Percentiles rank a stretch among this genome's conserved stretches.
Conservation (phyloP, 1,284 basidiomycete genomes). For the Anthracocystis walkeri region DNA sequence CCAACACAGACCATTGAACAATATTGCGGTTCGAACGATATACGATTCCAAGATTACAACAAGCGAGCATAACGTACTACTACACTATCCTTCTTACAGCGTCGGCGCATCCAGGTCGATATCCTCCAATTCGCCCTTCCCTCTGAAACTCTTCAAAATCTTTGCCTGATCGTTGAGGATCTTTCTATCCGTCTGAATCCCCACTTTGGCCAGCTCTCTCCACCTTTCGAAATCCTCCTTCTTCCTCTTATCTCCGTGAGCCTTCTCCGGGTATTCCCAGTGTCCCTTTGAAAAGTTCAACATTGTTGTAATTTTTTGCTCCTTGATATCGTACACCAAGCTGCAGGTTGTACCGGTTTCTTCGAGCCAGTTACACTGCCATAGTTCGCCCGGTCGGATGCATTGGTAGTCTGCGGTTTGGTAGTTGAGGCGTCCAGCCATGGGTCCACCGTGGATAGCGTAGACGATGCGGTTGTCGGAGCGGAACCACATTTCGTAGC, state of each 20-base stretch:
- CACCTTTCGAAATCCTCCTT: constrained; percentile 65
- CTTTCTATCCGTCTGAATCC: constrained; percentile 60
- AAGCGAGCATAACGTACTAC: not conserved
- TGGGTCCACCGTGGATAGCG: constrained; percentile 65
- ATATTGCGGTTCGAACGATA: not conserved
- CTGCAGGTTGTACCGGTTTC: constrained; percentile 69
- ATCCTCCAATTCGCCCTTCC: constrained; percentile 62
- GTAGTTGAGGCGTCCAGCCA: constrained; percentile 66
- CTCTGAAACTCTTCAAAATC: constrained; percentile 60
- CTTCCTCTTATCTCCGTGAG: constrained; percentile 68
- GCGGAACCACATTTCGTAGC: constrained; percentile 67
- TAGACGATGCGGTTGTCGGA: constrained; percentile 67
- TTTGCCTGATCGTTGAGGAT: constrained; percentile 67
- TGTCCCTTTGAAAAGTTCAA: constrained; percentile 67
- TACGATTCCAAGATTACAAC: not conserved
- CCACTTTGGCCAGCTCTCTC: constrained; percentile 64
- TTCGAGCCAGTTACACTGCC: constrained; percentile 67
- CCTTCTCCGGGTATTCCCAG: constrained; percentile 64
- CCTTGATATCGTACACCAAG: constrained; percentile 62
- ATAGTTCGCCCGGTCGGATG: constrained; percentile 58
- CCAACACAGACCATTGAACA: not conserved
- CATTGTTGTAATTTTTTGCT: constrained; percentile 65
- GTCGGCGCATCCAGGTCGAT: constrained; percentile 60
- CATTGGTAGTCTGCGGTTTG: constrained; percentile 67
- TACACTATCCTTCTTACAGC: constrained; percentile 14